Base-by-base conservation (phyloP, 192 early-diverging fungal genomes). In the Chytriomyces hyalinus region DNA sequence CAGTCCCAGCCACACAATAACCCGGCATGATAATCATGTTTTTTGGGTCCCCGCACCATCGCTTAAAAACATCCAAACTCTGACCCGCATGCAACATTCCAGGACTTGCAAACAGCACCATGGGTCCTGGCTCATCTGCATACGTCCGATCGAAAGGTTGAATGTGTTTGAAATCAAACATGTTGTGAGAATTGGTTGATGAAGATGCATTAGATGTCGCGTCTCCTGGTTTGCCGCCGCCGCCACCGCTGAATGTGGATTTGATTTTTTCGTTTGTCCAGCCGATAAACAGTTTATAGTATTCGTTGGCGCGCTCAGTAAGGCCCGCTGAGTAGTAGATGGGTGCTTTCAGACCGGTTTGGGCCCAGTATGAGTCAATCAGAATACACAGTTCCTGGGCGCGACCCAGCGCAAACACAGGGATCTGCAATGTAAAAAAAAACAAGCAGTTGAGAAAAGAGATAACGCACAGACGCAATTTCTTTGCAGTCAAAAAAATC, bases 191-290 rank as follows among this genome's bases (percentile, higher is more conserved):
- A 28, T 60, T 26, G 26, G 59, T 20, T 1, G 60, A 43, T 65
- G 15, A 13, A 26, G 15, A 13, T 26, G 36, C 63, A 15, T 20
- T 36, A 1, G 86, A 89, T 6, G 91, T 88, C 7, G 90, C 87
- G 15, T 15, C 13, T 22, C 17, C 11, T 65, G 63, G 22, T 15
- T 13, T 26, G 0, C 11, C 26, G 22, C 11, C 10, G 28, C 26
- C 22, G 62, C 60, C 45, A 8, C 96, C 90, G 5, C 94, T 94
- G 90, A 97, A 97, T 5, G 92, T 93, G 28, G 87, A 86, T 80
- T 96, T 97, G 81, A 99, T 94, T 79, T 97, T 97, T 85, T 98
- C 93, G 83, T 97, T 97, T 22, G 96, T 98, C 97, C 97, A 99
- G 75, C 92, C 92, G 78, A 99, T 96, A 77, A 96, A 99, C 20